Evolutionary conservation across 179 eudicot genomes (phyloP).

Genomic region (Beta corolliflora): DNA sequence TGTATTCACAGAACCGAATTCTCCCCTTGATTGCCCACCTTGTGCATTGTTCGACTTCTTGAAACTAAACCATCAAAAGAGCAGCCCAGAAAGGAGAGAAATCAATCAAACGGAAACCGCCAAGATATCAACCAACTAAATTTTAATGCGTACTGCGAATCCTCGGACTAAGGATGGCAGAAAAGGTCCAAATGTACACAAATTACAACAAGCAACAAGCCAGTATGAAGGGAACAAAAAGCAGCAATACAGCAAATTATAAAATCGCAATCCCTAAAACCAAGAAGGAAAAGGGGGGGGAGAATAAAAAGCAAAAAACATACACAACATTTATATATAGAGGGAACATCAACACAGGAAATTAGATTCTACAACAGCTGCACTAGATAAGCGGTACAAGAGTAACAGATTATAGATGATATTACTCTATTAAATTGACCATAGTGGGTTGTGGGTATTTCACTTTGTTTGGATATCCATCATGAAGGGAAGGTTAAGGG

Average conservation of each 20-base stretch:
- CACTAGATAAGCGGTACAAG: background rate
- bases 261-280: background rate
- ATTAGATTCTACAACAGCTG: background rate
- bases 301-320: background rate
- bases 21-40: slow-evolving; percentile 60
- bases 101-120: slow-evolving; percentile 32
- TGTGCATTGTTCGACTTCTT: slow-evolving; percentile 71
- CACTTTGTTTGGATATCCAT: too few species aligned
- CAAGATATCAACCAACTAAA: slow-evolving; percentile 23
- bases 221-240: background rate
- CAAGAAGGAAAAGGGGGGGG: background rate
- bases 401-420: too few species aligned
- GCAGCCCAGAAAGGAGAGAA: background rate
- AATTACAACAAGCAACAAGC: background rate
- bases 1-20: slow-evolving; percentile 38
- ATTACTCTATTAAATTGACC: too few species aligned
- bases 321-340: slow-evolving; percentile 1
- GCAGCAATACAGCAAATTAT: background rate
- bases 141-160: background rate
- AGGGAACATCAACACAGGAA: background rate
- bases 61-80: slow-evolving; percentile 37
- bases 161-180: background rate
- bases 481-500: too few species aligned
- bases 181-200: background rate
- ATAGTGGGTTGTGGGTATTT: too few species aligned